Conservation (phyloP, 805 yeast species). For the Torulaspora quercuum region DNA sequence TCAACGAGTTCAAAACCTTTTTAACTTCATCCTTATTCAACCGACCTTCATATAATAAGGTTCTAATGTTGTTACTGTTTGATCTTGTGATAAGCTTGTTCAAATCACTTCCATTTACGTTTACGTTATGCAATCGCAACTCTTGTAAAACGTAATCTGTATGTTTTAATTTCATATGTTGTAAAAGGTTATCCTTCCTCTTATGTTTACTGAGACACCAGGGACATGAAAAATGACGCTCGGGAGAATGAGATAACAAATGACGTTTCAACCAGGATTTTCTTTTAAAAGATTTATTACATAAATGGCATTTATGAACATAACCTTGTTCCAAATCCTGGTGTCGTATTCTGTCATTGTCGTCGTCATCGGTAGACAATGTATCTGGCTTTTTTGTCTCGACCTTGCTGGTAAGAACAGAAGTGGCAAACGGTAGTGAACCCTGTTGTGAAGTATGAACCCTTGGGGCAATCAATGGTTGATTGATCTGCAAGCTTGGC, state of each 20-base stretch:
- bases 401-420: too few species aligned
- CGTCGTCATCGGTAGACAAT: conserved; percentile 1
- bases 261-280: conserved; percentile 36
- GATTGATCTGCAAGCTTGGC: too few species aligned
- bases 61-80: conserved; percentile 20
- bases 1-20: conserved; percentile 25
- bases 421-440: too few species aligned
- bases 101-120: conserved; percentile 3
- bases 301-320: conserved; percentile 31
- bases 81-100: not conserved
- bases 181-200: conserved; percentile 34
- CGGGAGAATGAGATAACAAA: conserved; percentile 30
- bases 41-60: conserved; percentile 27
- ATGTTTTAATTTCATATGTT: conserved; percentile 35
- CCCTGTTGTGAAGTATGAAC: too few species aligned
- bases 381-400: too few species aligned
- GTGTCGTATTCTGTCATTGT: conserved; percentile 11
- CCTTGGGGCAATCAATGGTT: too few species aligned
- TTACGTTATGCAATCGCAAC: conserved; percentile 9
- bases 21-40: conserved; percentile 33
- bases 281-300: conserved; percentile 33
- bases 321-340: conserved; percentile 14
- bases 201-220: conserved; percentile 35
- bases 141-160: conserved; percentile 27
- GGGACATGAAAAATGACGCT: conserved; percentile 30